Base-by-base conservation (phyloP, 2,329 filamentous ascomycete species). In the Calonectria naviculata region DNA sequence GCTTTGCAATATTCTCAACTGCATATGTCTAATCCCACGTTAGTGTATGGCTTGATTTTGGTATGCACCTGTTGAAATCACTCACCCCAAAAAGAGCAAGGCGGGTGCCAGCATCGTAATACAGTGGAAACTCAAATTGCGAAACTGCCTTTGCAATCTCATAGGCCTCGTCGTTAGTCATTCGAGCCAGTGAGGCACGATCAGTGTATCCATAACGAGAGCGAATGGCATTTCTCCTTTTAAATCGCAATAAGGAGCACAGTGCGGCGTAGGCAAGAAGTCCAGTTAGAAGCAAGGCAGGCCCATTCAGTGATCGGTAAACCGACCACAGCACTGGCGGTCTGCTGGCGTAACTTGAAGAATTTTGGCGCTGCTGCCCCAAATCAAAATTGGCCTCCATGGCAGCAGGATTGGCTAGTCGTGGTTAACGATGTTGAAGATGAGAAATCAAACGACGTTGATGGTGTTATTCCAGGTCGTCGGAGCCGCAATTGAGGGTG, bases 91-190 rank as follows among this genome's bases (percentile, higher is more conserved):
- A 83, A 19, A 87, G 77, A 41, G 82, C 84, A 31, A 84, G 78
- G 60, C 84, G 82, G 44, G 85, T 73, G 1, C 81, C 76, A 34
- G 84, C 71, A 17, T 82, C 80, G 71, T 82, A 84, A 34, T 84
- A 76, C 12, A 80, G 75, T 0, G 85, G 84, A 41, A 85, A 86
- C 65, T 86, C 84, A 2, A 74, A 71, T 19, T 77, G 67, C 5
- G 77, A 69, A 8, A 84, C 69, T 38, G 79, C 78, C 69, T 81
- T 80, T 19, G 86, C 76, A 71, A 88, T 85, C 66, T 82, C 80
- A 68, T 86, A 85, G 7, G 88, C 86, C 62, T 89, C 83, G 71
- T 81, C 72, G 47, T 83, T 81, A 19, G 83, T 85, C 85, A 87
- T 86, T 62, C 75, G 72, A 12, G 80, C 76, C 10, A 86, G 66